Evolutionary conservation across 2,329 filamentous ascomycete species (phyloP).

Genomic region (Microdochium bolleyi): DNA sequence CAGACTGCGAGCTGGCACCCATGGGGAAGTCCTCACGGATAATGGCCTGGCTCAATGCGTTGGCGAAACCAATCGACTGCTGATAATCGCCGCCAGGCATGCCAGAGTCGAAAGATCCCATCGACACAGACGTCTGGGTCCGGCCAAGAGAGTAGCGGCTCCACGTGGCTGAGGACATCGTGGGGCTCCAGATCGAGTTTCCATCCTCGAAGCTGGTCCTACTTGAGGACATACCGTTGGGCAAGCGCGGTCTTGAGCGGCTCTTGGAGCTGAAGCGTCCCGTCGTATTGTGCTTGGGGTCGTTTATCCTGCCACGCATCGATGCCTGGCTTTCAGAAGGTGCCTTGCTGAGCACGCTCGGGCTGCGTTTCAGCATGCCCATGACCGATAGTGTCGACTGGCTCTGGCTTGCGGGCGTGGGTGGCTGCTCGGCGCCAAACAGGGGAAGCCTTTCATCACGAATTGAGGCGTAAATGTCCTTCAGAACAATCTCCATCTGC

Average conservation of each 20-base stretch:
- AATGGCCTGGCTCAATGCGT: slow-evolving; percentile 91
- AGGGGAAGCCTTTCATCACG: slow-evolving; percentile 79
- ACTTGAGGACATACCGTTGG: slow-evolving; percentile 80
- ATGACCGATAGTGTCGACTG: slow-evolving; percentile 55
- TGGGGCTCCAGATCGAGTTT: slow-evolving; percentile 83
- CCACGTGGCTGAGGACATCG: slow-evolving; percentile 83
- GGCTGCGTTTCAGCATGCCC: slow-evolving; percentile 72
- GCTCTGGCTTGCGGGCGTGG: slow-evolving; percentile 29
- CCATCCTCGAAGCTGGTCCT: slow-evolving; percentile 90
- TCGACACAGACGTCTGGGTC: slow-evolving; percentile 83
- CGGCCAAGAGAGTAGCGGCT: slow-evolving; percentile 89
- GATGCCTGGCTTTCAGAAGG: slow-evolving; percentile 74
- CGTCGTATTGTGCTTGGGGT: slow-evolving; percentile 42
- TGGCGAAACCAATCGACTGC: slow-evolving; percentile 95
- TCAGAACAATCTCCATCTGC: slow-evolving; percentile 84
- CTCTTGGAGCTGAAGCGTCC: slow-evolving; percentile 81
- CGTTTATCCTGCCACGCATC: slow-evolving; percentile 60
- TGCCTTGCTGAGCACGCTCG: slow-evolving; percentile 87
- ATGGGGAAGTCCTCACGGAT: slow-evolving; percentile 75
- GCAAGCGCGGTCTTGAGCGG: slow-evolving; percentile 71
- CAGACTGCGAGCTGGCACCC: slow-evolving; percentile 37
- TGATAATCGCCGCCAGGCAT: slow-evolving; percentile 77
- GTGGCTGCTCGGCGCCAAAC: slow-evolving; percentile 56
- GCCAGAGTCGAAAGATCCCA: slow-evolving; percentile 78
- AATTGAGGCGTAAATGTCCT: slow-evolving; percentile 87